phyloP scores from a whole-genome alignment of 768 basidiomycete genomes.

The Erythrobasidium yunnanense region DNA sequence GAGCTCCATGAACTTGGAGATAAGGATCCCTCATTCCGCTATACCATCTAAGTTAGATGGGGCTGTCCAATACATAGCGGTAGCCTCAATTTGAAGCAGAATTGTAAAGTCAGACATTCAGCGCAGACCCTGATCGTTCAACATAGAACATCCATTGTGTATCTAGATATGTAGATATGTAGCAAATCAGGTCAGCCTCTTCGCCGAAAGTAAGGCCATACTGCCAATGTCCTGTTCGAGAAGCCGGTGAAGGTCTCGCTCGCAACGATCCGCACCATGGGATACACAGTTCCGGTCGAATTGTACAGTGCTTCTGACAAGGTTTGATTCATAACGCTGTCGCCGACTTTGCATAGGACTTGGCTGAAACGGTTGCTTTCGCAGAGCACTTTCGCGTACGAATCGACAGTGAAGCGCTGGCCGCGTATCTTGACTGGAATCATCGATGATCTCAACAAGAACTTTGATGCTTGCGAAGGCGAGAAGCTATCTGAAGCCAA shows the following conservation, averaged over 20 bases:
- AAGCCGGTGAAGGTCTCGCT: background rate
- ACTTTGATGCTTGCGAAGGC: conserved; percentile 1
- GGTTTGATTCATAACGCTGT: background rate
- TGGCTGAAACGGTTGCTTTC: background rate
- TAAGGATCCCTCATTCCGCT: conserved; percentile 25
- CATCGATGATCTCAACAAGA: conserved; percentile 15
- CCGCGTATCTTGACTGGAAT: conserved; percentile 11
- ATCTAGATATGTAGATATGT: too few relatives aligned
- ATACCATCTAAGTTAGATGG: conserved; percentile 29
- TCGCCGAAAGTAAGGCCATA: too few relatives aligned
- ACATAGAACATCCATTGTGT: too few relatives aligned
- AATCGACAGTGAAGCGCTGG: conserved; percentile 8
- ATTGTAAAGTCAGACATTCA: too few relatives aligned
- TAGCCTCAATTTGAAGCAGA: too few relatives aligned
- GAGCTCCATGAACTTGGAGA: conserved; percentile 35
- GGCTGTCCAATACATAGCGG: too few relatives aligned
- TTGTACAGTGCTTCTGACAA: conserved; percentile 23
- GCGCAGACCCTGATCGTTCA: too few relatives aligned
- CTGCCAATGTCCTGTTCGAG: too few relatives aligned
- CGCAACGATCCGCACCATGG: background rate
- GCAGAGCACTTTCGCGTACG: conserved; percentile 5
- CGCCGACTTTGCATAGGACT: conserved; percentile 15
- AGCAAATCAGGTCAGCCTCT: too few relatives aligned
- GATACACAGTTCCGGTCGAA: conserved; percentile 1
- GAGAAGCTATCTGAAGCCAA: conserved; percentile 20